Base-by-base conservation (phyloP, 176 grass and related monocot genomes). In the Oryza meridionalis region DNA sequence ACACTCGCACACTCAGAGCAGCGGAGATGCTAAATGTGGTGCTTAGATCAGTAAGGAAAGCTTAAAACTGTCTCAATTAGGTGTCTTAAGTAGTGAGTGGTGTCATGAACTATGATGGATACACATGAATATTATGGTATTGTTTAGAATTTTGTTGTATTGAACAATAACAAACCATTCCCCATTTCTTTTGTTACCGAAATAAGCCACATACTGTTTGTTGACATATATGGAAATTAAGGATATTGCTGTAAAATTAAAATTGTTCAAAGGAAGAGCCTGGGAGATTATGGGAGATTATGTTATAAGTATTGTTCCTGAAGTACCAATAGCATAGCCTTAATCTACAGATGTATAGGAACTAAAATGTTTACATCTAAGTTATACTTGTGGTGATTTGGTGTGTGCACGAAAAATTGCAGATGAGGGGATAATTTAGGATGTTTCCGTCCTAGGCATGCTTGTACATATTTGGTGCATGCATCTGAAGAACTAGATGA, bases 21-120 rank as follows among this genome's bases (percentile, higher is more conserved):
- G 44, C 14, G 59, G 6, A 46, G 10, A 64, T 50, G 73, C 66
- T 45, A 72, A 50, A 66, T 55, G 70, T 81, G 13, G 42, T 77
- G 6, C 21, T 76, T 72, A 51, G 58, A 72, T 49, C 72, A 45
- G 77, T 70, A 71, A 17, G 45, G 31, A 81, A 81, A 16, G 64
- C 67, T 62, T 58, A 81, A 66, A 65, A 66, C 43, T 61, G 4
- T 15, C 5, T 72, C 24, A 35, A 21, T 83, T 83, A 1, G 46
- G 13, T 32, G 3, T 21, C 65, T 45, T 19, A 35, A 29, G 16
- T 42, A 31, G 25, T 11, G 62, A 5, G 10, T 73, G 35, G 31
- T n/a, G 11, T 17, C 29, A 24, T 8, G 44, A 11, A 61, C 43
- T 75, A 21, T 9, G 59, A 47, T 17, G 37, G 37, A 64, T 43